A percentile compares a stretch with the other conserved stretches of the same genome.
These are phyloP conservation scores for Piedraia hortae DNA, from an alignment of 2,329 filamentous ascomycete species.

Conservation along the genomic window DNA sequence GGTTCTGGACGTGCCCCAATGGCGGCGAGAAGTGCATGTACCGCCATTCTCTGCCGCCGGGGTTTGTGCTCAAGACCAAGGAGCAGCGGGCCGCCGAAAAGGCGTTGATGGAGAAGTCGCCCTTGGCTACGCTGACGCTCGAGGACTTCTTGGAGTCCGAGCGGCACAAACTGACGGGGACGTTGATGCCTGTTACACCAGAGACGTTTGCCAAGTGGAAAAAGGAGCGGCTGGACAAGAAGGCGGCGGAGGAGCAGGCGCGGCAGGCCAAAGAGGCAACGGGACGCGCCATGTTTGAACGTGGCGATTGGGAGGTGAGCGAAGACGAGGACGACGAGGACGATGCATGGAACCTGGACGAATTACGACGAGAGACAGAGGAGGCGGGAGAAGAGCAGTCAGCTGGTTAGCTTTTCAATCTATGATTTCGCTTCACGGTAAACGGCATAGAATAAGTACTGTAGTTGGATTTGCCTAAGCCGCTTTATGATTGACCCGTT, in stretches of 20 bases:
- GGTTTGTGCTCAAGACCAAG: conserved; percentile 91
- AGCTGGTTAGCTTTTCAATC: too few relatives aligned
- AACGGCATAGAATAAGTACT: too few relatives aligned
- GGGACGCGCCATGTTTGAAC: conserved; percentile 83
- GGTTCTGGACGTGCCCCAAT: conserved; percentile 97
- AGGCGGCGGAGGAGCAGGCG: conserved; percentile 76
- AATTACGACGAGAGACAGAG: conserved; percentile 63
- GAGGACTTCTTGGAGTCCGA: conserved; percentile 96
- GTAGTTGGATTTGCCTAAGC: too few relatives aligned
- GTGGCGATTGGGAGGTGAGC: conserved; percentile 60
- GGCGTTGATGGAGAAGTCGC: conserved; percentile 82
- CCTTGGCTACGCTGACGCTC: conserved; percentile 74
- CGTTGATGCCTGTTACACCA: conserved; percentile 71
- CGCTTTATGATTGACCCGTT: too few relatives aligned
- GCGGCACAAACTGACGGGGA: conserved; percentile 79
- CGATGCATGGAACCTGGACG: conserved; percentile 50
- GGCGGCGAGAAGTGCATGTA: conserved; percentile 97
- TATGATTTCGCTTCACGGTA: too few relatives aligned
- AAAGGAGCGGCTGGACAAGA: conserved; percentile 79
- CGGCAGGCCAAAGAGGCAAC: conserved; percentile 84
- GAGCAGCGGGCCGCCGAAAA: conserved; percentile 91
- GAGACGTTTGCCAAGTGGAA: conserved; percentile 96
- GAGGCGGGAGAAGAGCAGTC: conserved; percentile 39
- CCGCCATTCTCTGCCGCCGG: conserved; percentile 77
- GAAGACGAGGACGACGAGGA: conserved; percentile 33